phyloP scores from a whole-genome alignment of 176 grass and related monocot genomes.

The Oryza punctata region DNA sequence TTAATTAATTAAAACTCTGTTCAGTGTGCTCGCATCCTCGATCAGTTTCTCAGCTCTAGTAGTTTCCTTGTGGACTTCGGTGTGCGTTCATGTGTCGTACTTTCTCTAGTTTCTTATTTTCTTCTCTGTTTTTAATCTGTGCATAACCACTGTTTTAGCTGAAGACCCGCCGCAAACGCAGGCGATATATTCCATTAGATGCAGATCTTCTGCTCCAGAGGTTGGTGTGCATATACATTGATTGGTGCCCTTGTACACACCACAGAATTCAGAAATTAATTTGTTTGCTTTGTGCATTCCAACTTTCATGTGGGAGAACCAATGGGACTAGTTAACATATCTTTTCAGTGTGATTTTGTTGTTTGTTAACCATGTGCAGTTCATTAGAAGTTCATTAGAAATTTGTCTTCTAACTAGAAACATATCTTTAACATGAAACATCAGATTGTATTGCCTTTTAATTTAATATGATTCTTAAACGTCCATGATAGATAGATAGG shows the following conservation, averaged over 20 bases:
- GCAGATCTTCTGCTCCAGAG: conserved; percentile 41
- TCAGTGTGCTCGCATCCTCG: conserved; percentile 16
- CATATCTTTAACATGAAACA: neutral
- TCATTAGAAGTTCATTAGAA: neutral
- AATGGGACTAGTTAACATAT: neutral
- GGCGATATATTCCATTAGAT: conserved; percentile 50
- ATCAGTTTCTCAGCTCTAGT: conserved; percentile 41
- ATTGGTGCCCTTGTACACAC: neutral
- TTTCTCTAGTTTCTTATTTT: neutral
- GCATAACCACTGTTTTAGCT: conserved; percentile 34
- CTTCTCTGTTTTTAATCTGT: neutral
- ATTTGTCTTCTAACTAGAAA: neutral
- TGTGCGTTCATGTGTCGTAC: conserved; percentile 31
- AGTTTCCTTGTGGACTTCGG: conserved; percentile 52
- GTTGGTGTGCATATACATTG: neutral
- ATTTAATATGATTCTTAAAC: neutral
- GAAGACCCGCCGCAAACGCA: conserved; percentile 55
- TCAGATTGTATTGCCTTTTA: neutral
- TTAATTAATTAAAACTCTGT: conserved; percentile 29
- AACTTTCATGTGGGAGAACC: neutral
- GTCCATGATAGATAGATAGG: neutral
- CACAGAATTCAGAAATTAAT: neutral
- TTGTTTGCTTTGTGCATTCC: neutral
- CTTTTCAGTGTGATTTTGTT: neutral
- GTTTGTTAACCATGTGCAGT: neutral